Percentiles rank a stretch among this genome's conserved stretches.
Evolutionary conservation across 495 filamentous ascomycete species (phyloP).

Genomic region (Podospora australis): DNA sequence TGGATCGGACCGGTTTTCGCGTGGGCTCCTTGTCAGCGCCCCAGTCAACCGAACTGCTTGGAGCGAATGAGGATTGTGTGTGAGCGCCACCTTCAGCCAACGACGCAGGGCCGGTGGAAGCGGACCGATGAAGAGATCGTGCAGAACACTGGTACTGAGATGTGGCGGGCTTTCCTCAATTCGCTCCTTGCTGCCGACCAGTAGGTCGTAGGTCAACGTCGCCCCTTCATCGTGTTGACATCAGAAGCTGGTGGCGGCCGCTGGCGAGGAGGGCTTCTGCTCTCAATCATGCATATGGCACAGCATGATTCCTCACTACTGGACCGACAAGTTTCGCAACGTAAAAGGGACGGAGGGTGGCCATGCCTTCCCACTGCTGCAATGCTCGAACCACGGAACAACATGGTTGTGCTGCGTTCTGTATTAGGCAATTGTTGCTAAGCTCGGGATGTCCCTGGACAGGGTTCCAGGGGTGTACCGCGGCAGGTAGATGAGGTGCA

Average conservation of each 20-base stretch:
- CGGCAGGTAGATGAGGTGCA: neutral
- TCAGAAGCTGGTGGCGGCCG: too few relatives aligned
- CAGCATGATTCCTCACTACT: too few relatives aligned
- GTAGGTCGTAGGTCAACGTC: too few relatives aligned
- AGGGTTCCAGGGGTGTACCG: neutral
- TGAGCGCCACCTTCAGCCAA: conserved; percentile 9
- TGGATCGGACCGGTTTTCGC: conserved; percentile 26
- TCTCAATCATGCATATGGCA: too few relatives aligned
- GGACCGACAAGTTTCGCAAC: neutral
- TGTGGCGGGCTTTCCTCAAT: neutral
- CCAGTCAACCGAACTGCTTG: conserved; percentile 7
- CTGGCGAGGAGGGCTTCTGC: too few relatives aligned
- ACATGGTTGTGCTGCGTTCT: neutral
- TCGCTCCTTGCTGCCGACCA: too few relatives aligned
- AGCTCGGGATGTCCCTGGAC: neutral
- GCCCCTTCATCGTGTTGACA: too few relatives aligned
- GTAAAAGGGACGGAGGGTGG: neutral
- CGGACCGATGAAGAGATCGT: conserved; percentile 16
- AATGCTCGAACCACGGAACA: neutral
- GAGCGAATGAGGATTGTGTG: conserved; percentile 11
- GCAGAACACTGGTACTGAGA: conserved; percentile 1
- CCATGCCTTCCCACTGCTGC: too few relatives aligned
- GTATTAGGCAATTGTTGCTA: conserved; percentile 4
- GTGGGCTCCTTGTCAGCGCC: conserved; percentile 15
- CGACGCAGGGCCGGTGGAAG: conserved; percentile 17